phyloP scores from a whole-genome alignment of 2,329 filamentous ascomycete genomes.

The Cladosporium cucumerinum region DNA sequence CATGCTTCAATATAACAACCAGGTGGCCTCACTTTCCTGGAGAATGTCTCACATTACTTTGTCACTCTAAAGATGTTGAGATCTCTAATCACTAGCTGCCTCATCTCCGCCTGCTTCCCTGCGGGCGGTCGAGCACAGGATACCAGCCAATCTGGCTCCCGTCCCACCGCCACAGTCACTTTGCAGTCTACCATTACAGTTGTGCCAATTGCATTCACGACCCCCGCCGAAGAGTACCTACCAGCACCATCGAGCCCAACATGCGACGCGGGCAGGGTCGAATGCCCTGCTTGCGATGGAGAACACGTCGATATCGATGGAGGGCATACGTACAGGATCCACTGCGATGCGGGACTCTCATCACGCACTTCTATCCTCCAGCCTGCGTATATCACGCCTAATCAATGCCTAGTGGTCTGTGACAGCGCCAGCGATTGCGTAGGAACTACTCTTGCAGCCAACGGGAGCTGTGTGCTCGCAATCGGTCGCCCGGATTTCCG shows the following conservation, averaged over 20 bases:
- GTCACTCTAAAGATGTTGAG: background rate
- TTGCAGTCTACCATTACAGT: background rate
- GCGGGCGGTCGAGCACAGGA: background rate
- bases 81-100: background rate
- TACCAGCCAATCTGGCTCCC: background rate
- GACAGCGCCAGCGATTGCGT: background rate
- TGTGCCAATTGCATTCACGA: background rate
- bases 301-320: background rate
- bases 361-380: background rate
- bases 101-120: background rate
- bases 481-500: background rate
- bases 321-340: background rate
- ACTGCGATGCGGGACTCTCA: background rate
- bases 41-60: background rate
- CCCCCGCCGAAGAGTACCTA: background rate
- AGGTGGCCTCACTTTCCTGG: background rate
- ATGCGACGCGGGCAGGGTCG: background rate
- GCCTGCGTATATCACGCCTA: background rate
- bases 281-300: slow-evolving; percentile 3
- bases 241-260: background rate
- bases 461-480: background rate
- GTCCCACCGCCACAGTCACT: background rate
- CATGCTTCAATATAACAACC: background rate
- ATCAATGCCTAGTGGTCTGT: background rate
- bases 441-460: background rate